Base-by-base conservation (phyloP, 2,329 filamentous ascomycete genomes). In the Phaeophleospora eucalypticola region DNA sequence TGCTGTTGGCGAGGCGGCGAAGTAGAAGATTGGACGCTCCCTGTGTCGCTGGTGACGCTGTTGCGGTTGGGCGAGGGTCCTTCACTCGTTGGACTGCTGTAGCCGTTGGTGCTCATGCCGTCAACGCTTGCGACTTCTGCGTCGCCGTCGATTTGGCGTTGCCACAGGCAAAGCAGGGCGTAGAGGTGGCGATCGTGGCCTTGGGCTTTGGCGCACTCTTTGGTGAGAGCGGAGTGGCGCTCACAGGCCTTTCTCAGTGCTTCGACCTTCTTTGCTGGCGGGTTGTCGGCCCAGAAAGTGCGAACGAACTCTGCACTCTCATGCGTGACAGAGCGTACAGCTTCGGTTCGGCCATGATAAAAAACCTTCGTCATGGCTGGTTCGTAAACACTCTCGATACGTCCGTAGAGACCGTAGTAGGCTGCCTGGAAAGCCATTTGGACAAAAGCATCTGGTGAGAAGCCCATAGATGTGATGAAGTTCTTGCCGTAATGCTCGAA, bases 361-460 rank as follows among this genome's bases (percentile, higher is more conserved):
- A 82, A 98, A 49, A 86, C 75, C 68, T 98, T 98, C 42, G 93
- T 98, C 93, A 98, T 97, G 35, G 93, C 91, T 6, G 93, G 93
- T 68, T 98, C 93, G 66, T 98, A 98, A 0, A 90, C 93, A 64
- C 89, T 95, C 68, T 97, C 93, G 1, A 95, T 82, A 3, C 89
- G 83, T 2, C 93, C 93, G 60, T 97, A 98, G 6, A 98, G 78
- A 2, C 93, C 93, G 62, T 96, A 98, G 73, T 98, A 97, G 1
- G 93, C 91, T 3, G 91, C 91, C 68, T 98, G 93, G 72, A 96
- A 96, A 0, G 93, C 93, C 91, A 98, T 97, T 68, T 98, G 93
- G 16, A 98, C 87, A 65, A 95, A 98, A 0, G 93, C 93, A 65
- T 97, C 93, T 0, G 91, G 91, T 0, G 91, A 97, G 69, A 96